These are phyloP conservation scores for Vitis labrusca DNA, from an alignment of 164 flowering plant genomes.

Conservation along the genomic window DNA sequence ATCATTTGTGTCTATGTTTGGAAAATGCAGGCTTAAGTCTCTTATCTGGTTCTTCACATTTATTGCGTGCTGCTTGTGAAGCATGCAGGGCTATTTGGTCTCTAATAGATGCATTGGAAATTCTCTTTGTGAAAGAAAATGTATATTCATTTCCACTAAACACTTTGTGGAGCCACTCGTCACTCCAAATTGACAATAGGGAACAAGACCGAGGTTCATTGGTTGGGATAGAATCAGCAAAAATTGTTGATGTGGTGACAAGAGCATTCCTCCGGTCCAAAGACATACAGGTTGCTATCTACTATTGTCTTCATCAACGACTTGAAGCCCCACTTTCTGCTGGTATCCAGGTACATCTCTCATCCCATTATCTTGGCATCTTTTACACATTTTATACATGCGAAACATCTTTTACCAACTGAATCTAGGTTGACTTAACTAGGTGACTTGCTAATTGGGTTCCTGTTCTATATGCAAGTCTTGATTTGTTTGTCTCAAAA, in stretches of 20 bases:
- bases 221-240: constrained; percentile 48
- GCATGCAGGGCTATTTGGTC: constrained; percentile 88
- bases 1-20: constrained; percentile 59
- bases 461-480: neutral
- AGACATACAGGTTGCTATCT: constrained; percentile 72
- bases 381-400: neutral
- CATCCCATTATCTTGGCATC: neutral
- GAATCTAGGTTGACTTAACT: neutral
- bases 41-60: constrained; percentile 67
- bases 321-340: constrained; percentile 58
- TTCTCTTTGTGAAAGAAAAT: constrained; percentile 38
- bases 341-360: constrained; percentile 59
- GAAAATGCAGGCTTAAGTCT: constrained; percentile 71
- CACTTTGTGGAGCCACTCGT: constrained; percentile 44
- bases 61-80: constrained; percentile 82
- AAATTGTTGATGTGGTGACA: constrained; percentile 54
- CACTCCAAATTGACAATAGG: constrained; percentile 43
- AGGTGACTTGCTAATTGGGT: neutral
- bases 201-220: constrained; percentile 36
- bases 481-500: neutral
- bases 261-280: constrained; percentile 67
- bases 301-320: constrained; percentile 75
- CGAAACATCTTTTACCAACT: neutral
- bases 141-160: constrained; percentile 56
- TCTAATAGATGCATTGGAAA: constrained; percentile 66